Percentiles rank a stretch among this genome's conserved stretches.
phyloP scores from a whole-genome alignment of 129 eudicot genomes.

The Tanacetum coccineum region DNA sequence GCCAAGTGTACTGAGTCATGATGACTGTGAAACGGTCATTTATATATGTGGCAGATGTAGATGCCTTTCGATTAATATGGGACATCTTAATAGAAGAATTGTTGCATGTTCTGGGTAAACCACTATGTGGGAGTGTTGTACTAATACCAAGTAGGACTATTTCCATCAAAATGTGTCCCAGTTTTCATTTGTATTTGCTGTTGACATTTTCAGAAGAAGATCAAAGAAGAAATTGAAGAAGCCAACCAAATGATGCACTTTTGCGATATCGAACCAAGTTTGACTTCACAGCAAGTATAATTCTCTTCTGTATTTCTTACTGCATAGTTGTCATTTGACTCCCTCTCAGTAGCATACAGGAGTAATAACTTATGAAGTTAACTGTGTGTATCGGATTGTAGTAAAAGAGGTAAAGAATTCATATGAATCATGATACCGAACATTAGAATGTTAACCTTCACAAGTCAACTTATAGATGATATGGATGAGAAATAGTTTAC shows the following conservation, averaged over 20 bases:
- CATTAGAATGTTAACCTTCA: neutral
- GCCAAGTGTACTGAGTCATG: no score
- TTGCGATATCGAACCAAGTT: conserved; percentile 1
- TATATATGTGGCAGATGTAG: no score
- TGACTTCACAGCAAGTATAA: neutral
- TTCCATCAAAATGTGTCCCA: neutral
- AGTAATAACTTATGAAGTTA: no score
- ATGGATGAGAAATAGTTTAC: neutral
- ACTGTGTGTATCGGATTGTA: neutral
- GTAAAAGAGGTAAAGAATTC: neutral
- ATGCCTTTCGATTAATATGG: no score
- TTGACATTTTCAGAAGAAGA: conserved; percentile 12
- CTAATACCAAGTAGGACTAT: neutral
- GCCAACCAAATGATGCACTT: conserved; percentile 5
- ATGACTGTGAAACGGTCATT: no score
- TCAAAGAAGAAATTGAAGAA: conserved; percentile 11
- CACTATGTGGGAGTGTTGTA: neutral
- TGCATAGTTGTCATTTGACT: neutral
- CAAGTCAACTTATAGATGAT: neutral
- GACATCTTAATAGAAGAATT: no score
- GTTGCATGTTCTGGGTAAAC: no score
- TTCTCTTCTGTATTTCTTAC: neutral
- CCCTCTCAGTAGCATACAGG: conserved; percentile 1
- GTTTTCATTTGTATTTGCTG: neutral
- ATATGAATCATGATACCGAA: neutral